Base-by-base conservation (phyloP, 345 rosid species). In the Balakata baccata region DNA sequence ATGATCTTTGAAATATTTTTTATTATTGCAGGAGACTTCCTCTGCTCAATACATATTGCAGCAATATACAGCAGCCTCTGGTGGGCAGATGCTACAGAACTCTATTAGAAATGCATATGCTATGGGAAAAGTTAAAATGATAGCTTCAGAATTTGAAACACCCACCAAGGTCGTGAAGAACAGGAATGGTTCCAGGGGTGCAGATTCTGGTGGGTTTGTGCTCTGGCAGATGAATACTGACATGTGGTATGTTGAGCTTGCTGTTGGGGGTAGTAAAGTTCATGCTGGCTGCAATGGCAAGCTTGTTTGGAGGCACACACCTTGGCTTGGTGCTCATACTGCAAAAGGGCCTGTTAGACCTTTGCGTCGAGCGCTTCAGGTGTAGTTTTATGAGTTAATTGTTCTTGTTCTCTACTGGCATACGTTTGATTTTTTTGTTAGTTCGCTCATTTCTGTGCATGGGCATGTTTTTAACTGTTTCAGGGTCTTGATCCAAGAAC, bases 161-260 rank as follows among this genome's bases (percentile, higher is more conserved):
- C 86, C 98, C 5, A 85, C 89, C 0, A 90, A 77, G 82, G 92
- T 90, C 0, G 88, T 92, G 64, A 89, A 84, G 88, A 90, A 87
- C 61, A 81, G 90, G 16, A 86, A 83, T 68, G 82, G 85, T 58
- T 77, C 90, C 0, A 82, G 87, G 59, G 75, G 78, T 74, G 86
- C 86, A 2, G 96, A 92, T 76, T 80, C 90, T 0, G 98, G 98
- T 22, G 94, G 98, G 7, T 92, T 92, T 63, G 98, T 92, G 68
- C 96, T 92, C 14, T 92, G 98, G 98, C 96, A 92, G 84, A 92
- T 92, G 98, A 81, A 90, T 84, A 96, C 98, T 11, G 98, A 90
- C 64, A 90, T 89, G 94, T 92, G 98, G 98, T 92, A 92, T 75
- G 98, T 92, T 52, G 98, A 90, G 75, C 90, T 90, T 74, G 87